Percentiles rank a stretch among this genome's conserved stretches.
Evolutionary conservation across 2,329 filamentous ascomycete species (phyloP).

Genomic region (Fusarium sp.): DNA sequence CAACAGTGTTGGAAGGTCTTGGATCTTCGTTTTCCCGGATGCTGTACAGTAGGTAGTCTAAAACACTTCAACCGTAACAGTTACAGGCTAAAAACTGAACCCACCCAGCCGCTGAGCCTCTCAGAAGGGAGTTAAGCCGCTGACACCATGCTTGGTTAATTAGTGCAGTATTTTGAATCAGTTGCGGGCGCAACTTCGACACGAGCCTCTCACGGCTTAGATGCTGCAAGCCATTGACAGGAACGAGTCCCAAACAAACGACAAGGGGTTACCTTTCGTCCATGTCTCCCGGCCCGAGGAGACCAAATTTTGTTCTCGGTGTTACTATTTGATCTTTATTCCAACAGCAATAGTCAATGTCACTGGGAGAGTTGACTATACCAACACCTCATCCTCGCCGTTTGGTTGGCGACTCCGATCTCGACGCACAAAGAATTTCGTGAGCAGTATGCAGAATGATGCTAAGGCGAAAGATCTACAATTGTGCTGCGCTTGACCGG

Average conservation of each 20-base stretch:
- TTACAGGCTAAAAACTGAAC: slow-evolving; percentile 32
- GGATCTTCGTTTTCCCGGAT: slow-evolving; percentile 37
- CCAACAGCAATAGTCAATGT: background rate
- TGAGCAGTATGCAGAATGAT: background rate
- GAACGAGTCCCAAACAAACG: slow-evolving; percentile 25
- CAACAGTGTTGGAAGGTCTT: slow-evolving; percentile 17
- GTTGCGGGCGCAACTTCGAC: slow-evolving; percentile 45
- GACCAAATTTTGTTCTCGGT: slow-evolving; percentile 17
- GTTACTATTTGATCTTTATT: slow-evolving; percentile 19
- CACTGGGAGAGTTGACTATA: slow-evolving; percentile 1
- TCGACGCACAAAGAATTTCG: background rate
- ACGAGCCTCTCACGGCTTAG: slow-evolving; percentile 39
- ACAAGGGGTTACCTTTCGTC: slow-evolving; percentile 28
- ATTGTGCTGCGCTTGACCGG: background rate
- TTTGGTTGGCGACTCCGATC: background rate
- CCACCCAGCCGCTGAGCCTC: slow-evolving; percentile 18
- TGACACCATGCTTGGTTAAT: slow-evolving; percentile 43
- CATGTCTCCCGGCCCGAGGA: slow-evolving; percentile 29
- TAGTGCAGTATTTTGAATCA: slow-evolving; percentile 44
- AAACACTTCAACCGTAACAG: slow-evolving; percentile 12
- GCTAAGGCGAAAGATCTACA: background rate
- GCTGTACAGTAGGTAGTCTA: background rate
- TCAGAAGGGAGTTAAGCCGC: slow-evolving; percentile 35
- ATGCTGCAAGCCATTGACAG: slow-evolving; percentile 34
- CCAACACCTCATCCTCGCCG: background rate